Base-by-base conservation (phyloP, 139 green algal genomes). In the Ettlia oleoabundans region DNA sequence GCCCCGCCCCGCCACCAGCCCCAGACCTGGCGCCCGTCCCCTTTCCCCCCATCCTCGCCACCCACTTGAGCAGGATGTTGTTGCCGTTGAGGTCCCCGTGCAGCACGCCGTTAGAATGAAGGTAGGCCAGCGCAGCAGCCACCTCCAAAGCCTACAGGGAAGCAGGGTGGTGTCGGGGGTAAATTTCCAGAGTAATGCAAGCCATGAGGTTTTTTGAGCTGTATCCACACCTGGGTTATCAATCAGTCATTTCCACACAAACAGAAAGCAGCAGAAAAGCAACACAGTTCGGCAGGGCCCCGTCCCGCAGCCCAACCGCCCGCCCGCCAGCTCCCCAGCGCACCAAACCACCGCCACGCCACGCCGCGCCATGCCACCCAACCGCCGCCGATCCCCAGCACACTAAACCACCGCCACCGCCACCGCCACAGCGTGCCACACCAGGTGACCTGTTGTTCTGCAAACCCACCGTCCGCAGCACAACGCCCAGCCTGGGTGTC, bases 11-110 rank as follows among this genome's bases (percentile, higher is more conserved):
- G 13, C 15, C 15, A 15, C 13, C 47, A 15, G 47, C 13, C 47
- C 13, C 47, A 15, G 47, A 10, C 13, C 47, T 15, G 47, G 13
- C 47, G 47, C 13, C 47, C 47, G 47, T 15, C 47, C 13, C 47
- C 47, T n/a, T n/a, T n/a, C n/a, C n/a, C n/a, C n/a, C n/a, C n/a
- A n/a, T n/a, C n/a, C n/a, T n/a, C n/a, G n/a, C n/a, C n/a, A n/a
- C n/a, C n/a, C n/a, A n/a, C n/a, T 28, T 5, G 18, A 89, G 85
- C 52, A 89, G 70, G 33, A 90, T 84, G 86, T 94, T 93, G 84
- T 75, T 86, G 35, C 87, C 84, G 3, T 85, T 94, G 8, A 95
- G 89, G 80, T 95, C 91, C 0, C 87, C 88, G 76, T 95, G 91
- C 80, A 93, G 73, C 30, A 93, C 84, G 84, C 80, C 81, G 28